Evolutionary conservation across 495 filamentous ascomycete species (phyloP), one percentile per base, ranked within the genome.

Genomic region (Hypoxylon rickii): DNA sequence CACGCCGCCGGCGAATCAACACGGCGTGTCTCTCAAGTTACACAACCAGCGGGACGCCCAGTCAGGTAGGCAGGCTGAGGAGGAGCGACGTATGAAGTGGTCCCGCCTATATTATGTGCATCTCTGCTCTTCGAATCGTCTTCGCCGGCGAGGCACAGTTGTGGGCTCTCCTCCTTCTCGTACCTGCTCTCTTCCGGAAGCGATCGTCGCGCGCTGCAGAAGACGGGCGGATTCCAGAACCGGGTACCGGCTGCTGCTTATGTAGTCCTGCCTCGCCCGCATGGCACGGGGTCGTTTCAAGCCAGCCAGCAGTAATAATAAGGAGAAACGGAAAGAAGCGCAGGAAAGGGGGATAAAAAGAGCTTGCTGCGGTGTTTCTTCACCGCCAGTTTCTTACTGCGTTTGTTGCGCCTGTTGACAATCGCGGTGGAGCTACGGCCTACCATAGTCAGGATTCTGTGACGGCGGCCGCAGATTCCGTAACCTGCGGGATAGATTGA

Each of bases 331-430:
- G 37, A 32, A 55, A 31, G 29, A 39, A 50, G 11, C 13, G 24
- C 10, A 17, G 20, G 38, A 49, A 39, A 29, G 17, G 3, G 16
- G 15, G 40, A 24, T 11, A 5, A 26, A 20, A 47, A 38, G 21
- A 29, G 31, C 45, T 38, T 40, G 40, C 40, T 48, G 32, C 19
- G 18, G 10, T 48, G n/a, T 22, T 45, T 26, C 44, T 42, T 63
- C 59, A 63, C 59, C 59, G 59, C 59, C 53, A 63, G 48, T 63
- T 45, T 40, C 33, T 18, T 45, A 29, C 7, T 13, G 7, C 53
- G 59, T 63, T 63, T 63, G 52, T 63, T 32, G 48, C 53, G 59
- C 48, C 43, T 56, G 44, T 63, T 44, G 53, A 57, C 52, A 48
- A 36, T 63, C 8, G 46, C 41, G 44, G 53, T 57, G 53, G 59